Percentiles rank a stretch among this genome's conserved stretches.
Evolutionary conservation across 768 basidiomycete species (phyloP).

Genomic region (Dictyophora rubrovolvata): DNA sequence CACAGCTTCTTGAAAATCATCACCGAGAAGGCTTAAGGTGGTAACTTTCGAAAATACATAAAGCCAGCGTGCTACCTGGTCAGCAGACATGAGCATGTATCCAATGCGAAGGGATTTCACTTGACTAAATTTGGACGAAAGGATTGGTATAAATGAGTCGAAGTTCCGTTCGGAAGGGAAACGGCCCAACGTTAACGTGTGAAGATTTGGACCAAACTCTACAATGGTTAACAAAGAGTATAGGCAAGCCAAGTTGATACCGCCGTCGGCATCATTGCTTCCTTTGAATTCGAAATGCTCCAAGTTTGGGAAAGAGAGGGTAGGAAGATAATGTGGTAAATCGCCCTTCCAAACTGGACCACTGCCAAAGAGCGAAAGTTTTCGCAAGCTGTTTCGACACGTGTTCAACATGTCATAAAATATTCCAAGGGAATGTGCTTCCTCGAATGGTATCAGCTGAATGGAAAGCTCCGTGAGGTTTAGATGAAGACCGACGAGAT

Average conservation of each 20-base stretch:
- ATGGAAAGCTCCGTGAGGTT: neutral
- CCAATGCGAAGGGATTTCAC: neutral
- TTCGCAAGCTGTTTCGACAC: neutral
- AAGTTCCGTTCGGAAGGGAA: neutral
- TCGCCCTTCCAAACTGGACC: neutral
- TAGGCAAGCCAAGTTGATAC: neutral
- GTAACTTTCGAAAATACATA: neutral
- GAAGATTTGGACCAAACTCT: neutral
- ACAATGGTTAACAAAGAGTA: neutral
- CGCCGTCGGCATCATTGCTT: neutral
- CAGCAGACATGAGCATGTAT: neutral
- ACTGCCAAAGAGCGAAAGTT: neutral
- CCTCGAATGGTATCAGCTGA: neutral
- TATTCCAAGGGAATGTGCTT: neutral
- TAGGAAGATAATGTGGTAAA: neutral
- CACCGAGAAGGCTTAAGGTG: neutral
- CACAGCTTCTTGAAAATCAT: neutral
- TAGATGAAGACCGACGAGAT: neutral
- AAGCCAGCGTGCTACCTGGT: neutral
- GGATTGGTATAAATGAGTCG: neutral
- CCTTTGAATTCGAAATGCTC: neutral
- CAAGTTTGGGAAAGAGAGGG: neutral
- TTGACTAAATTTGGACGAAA: neutral
- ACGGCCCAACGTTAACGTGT: neutral
- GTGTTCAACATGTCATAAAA: neutral